Percentiles rank a stretch among this genome's conserved stretches.
Conservation (phyloP, 257 asterid species). For the Scutellaria baicalensis region DNA sequence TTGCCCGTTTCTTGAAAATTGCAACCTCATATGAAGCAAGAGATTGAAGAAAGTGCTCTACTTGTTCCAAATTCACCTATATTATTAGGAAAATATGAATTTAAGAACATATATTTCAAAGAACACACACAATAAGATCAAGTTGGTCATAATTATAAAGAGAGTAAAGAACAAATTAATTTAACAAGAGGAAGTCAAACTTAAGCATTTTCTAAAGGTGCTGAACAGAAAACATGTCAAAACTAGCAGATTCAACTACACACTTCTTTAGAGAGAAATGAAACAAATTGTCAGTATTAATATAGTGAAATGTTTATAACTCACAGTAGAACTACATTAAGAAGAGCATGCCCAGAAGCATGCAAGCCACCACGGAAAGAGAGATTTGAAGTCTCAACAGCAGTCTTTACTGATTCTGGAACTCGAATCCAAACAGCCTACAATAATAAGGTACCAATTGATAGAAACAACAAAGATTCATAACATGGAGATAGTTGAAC, state of each 20-base stretch:
- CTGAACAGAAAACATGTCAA: conserved; percentile 7
- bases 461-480: background rate
- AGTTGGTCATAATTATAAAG: background rate
- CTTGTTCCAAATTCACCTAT: conserved; percentile 51
- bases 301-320: conserved; percentile 25
- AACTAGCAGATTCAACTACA: conserved; percentile 1
- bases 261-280: background rate
- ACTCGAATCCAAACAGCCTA: conserved; percentile 99
- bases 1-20: conserved; percentile 43
- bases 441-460: conserved; percentile 13
- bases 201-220: background rate
- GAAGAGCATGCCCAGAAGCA: conserved; percentile 96
- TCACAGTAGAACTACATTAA: conserved; percentile 80
- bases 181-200: conserved; percentile 21
- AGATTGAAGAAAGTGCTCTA: conserved; percentile 47
- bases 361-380: conserved; percentile 88
- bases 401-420: conserved; percentile 64
- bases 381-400: conserved; percentile 42
- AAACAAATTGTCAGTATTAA: background rate
- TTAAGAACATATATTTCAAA: conserved; percentile 1
- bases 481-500: background rate
- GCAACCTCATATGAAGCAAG: conserved; percentile 38
- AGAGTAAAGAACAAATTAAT: background rate
- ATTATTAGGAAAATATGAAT: conserved; percentile 4
- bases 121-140: background rate